Evolutionary conservation across 257 asterid genomes (phyloP).

Genomic region (Petunia secreta): DNA sequence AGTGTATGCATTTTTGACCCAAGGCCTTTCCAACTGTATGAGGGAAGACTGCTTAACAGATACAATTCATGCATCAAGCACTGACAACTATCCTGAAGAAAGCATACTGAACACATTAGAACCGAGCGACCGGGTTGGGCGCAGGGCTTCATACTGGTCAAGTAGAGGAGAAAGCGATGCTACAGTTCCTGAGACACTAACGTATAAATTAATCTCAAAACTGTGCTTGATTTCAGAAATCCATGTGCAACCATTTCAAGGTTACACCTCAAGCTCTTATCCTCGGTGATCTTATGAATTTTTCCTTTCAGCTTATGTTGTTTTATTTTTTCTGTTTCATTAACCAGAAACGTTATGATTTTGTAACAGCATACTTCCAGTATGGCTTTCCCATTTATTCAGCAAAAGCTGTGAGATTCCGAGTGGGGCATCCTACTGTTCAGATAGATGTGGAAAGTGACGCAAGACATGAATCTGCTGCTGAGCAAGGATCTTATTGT

Average conservation of each 20-base stretch:
- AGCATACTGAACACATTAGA: constrained; percentile 68
- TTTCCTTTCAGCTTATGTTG: constrained; percentile 8
- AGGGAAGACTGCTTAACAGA: constrained; percentile 55
- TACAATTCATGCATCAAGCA: constrained; percentile 78
- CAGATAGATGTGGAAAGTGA: constrained; percentile 39
- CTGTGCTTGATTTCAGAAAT: constrained; percentile 69
- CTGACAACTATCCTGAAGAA: constrained; percentile 78
- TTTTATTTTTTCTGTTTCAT: constrained; percentile 11
- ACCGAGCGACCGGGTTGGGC: constrained; percentile 52
- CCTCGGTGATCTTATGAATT: background rate
- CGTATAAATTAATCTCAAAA: constrained; percentile 55
- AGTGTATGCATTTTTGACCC: constrained; percentile 56
- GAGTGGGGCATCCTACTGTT: constrained; percentile 54
- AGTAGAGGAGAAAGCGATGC: constrained; percentile 66
- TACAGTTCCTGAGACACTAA: constrained; percentile 61
- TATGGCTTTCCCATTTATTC: constrained; percentile 74
- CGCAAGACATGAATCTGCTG: constrained; percentile 30
- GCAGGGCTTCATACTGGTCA: constrained; percentile 85
- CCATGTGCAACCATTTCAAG: constrained; percentile 81
- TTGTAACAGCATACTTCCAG: constrained; percentile 73
- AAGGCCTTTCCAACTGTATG: constrained; percentile 41
- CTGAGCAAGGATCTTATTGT: constrained; percentile 38
- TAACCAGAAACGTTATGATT: constrained; percentile 34
- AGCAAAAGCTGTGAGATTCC: constrained; percentile 70
- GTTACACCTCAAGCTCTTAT: constrained; percentile 36